phyloP scores from a whole-genome alignment of 176 grass and related monocot genomes.

The Puccinellia tenuiflora region DNA sequence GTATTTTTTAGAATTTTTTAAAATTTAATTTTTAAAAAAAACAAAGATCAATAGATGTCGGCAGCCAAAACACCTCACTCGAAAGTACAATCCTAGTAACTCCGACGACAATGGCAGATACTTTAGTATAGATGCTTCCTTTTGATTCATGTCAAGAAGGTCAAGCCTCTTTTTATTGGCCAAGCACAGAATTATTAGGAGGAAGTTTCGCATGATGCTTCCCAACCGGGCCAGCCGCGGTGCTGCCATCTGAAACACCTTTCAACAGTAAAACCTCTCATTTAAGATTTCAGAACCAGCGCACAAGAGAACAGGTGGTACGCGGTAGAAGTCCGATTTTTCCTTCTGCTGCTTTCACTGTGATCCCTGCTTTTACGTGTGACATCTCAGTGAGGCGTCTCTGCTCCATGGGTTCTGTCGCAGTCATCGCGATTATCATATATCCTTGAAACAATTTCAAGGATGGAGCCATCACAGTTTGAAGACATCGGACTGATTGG shows the following conservation, averaged over 20 bases:
- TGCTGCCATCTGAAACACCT: background rate
- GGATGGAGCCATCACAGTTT: background rate
- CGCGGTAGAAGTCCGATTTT: background rate
- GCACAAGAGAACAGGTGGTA: background rate
- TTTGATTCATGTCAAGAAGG: background rate
- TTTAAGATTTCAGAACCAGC: background rate
- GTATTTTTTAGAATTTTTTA: too few species aligned
- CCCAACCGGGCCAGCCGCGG: background rate
- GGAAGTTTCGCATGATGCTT: slow-evolving; percentile 2
- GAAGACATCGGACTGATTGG: background rate
- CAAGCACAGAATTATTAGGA: background rate
- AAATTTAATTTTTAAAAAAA: too few species aligned
- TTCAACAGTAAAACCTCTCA: background rate
- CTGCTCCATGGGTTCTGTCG: background rate
- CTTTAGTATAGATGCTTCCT: background rate
- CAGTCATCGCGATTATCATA: background rate
- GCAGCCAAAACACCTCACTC: too few species aligned
- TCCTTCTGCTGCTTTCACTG: background rate
- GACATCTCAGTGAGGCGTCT: background rate
- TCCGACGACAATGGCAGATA: background rate
- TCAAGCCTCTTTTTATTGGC: too few species aligned
- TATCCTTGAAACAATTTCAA: background rate
- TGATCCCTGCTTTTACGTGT: background rate
- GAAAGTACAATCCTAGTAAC: background rate
- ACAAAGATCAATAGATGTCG: too few species aligned